phyloP scores from a whole-genome alignment of 257 asterid species.

The Plantago elongata region DNA sequence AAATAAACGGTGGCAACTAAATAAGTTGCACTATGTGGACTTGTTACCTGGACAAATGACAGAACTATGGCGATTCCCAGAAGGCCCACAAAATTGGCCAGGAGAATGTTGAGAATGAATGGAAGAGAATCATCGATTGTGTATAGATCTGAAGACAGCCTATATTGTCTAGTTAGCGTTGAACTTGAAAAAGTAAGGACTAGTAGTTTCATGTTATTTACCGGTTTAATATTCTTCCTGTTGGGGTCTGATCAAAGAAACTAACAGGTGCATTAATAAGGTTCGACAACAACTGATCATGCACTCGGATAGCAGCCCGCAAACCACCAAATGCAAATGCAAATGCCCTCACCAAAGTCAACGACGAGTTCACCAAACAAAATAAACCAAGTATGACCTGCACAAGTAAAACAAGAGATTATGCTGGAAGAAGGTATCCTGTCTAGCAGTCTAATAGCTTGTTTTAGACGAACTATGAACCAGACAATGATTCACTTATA shows the following conservation, averaged over 20 bases:
- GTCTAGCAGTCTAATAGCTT: no score
- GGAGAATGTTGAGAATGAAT: slow-evolving; percentile 90
- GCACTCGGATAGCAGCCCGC: slow-evolving; percentile 76
- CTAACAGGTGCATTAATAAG: slow-evolving; percentile 67
- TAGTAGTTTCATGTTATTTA: slow-evolving; percentile 26
- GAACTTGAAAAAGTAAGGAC: slow-evolving; percentile 5
- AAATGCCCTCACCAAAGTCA: slow-evolving; percentile 86
- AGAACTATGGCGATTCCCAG: slow-evolving; percentile 72
- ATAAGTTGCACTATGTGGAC: slow-evolving; percentile 5
- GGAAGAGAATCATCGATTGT: slow-evolving; percentile 97
- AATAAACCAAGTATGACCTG: slow-evolving; percentile 71
- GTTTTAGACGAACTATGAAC: no score
- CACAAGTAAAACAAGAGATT: slow-evolving; percentile 20
- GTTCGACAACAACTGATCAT: slow-evolving; percentile 49
- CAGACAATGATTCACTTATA: no score
- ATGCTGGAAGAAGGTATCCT: background rate
- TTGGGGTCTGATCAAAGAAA: slow-evolving; percentile 87
- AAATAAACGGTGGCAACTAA: background rate
- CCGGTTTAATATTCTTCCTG: slow-evolving; percentile 95
- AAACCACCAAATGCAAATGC: slow-evolving; percentile 91
- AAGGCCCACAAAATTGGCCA: slow-evolving; percentile 89
- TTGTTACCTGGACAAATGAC: slow-evolving; percentile 72
- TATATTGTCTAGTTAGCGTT: slow-evolving; percentile 39
- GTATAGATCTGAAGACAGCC: slow-evolving; percentile 94
- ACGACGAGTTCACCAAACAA: slow-evolving; percentile 65